These are phyloP conservation scores for Lathyrus aphaca DNA, from an alignment of 306 rosid genomes.

Conservation along the genomic window DNA sequence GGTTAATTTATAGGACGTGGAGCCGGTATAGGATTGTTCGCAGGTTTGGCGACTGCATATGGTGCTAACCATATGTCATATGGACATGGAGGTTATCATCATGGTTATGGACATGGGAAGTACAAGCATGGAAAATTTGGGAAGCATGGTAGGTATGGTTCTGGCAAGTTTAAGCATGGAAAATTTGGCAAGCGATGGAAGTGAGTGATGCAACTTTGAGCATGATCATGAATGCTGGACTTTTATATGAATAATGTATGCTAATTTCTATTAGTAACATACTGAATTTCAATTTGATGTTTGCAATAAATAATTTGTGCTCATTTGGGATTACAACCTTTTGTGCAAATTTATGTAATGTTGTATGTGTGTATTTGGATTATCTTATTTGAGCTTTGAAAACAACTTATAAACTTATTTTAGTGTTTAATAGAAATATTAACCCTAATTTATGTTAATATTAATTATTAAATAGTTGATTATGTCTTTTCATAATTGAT, in stretches of 20 bases:
- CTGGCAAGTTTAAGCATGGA: conserved; percentile 68
- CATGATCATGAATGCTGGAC: not conserved
- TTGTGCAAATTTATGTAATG: not conserved
- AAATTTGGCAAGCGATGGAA: conserved; percentile 57
- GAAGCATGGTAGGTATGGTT: conserved; percentile 58
- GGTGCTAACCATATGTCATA: conserved; percentile 62
- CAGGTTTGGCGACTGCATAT: conserved; percentile 51
- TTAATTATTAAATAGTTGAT: too few species aligned
- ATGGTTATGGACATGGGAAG: conserved; percentile 62
- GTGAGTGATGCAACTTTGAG: conserved; percentile 50
- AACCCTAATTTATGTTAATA: too few species aligned
- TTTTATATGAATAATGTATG: conserved; percentile 37
- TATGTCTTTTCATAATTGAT: too few species aligned
- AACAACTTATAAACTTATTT: not conserved
- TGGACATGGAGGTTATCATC: conserved; percentile 58
- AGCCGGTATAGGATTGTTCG: conserved; percentile 46
- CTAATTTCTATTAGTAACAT: conserved; percentile 30
- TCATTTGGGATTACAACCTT: not conserved
- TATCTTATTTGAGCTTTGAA: not conserved
- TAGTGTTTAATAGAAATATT: too few species aligned
- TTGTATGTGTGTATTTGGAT: not conserved
- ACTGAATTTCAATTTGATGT: not conserved
- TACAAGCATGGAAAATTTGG: conserved; percentile 77
- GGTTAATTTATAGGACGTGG: conserved; percentile 35
- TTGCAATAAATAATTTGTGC: conserved; percentile 23